phyloP scores from a whole-genome alignment of 805 yeast species.

The Candida xiaguanensis region DNA sequence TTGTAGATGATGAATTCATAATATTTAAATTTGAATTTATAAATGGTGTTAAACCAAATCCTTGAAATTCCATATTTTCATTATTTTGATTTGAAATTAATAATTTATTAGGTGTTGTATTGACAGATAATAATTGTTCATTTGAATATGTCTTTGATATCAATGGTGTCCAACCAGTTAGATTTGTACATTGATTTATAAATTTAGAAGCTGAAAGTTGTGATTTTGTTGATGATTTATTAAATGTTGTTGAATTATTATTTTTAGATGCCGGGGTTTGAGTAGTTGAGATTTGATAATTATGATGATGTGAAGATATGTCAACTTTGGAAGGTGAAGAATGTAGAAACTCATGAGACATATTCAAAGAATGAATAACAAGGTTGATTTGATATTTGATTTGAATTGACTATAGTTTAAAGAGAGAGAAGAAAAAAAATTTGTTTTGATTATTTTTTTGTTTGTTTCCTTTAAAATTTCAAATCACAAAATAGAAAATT shows the following conservation, averaged over 20 bases:
- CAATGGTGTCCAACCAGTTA: slow-evolving; percentile 43
- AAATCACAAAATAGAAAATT: too few species aligned
- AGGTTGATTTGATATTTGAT: too few species aligned
- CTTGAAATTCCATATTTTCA: slow-evolving; percentile 13
- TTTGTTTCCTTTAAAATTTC: neutral
- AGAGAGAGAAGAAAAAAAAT: too few species aligned
- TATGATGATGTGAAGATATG: neutral
- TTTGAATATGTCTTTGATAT: slow-evolving; percentile 34
- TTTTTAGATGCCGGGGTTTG: slow-evolving; percentile 8
- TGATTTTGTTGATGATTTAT: slow-evolving; percentile 6
- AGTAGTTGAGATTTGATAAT: neutral
- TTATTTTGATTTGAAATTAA: slow-evolving; percentile 2
- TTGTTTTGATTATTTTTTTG: slow-evolving; percentile 1
- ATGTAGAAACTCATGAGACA: slow-evolving; percentile 28
- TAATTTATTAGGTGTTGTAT: slow-evolving; percentile 34
- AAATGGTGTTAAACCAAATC: slow-evolving; percentile 41
- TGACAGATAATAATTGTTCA: slow-evolving; percentile 30
- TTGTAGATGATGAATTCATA: slow-evolving; percentile 4
- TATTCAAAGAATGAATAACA: slow-evolving; percentile 4
- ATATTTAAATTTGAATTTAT: slow-evolving; percentile 31
- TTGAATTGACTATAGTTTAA: too few species aligned
- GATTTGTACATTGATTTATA: slow-evolving; percentile 13
- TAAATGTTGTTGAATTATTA: slow-evolving; percentile 3
- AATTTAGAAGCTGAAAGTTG: slow-evolving; percentile 22
- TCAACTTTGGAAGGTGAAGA: slow-evolving; percentile 38